Evolutionary conservation across 2,329 filamentous ascomycete species (phyloP).

Genomic region (Aspergillus neoniger): DNA sequence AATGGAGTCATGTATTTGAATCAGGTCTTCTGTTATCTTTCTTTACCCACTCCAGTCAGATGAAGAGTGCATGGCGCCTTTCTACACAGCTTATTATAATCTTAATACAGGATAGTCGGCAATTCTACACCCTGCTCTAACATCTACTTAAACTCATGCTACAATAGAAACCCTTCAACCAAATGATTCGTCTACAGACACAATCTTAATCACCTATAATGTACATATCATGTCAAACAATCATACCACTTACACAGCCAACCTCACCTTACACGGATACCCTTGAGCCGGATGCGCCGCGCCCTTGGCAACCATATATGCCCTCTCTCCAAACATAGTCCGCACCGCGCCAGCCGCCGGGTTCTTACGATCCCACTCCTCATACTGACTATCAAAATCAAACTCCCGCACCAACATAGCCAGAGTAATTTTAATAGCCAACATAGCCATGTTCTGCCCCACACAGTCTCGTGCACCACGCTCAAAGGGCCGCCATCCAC

Average conservation of each 20-base stretch:
- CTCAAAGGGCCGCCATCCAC: slow-evolving; percentile 54
- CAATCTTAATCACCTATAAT: too few relatives aligned
- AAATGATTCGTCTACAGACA: too few relatives aligned
- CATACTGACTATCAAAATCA: slow-evolving; percentile 10
- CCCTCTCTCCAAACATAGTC: neutral
- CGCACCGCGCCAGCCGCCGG: neutral
- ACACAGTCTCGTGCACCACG: slow-evolving; percentile 52
- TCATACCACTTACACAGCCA: neutral
- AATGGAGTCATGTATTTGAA: too few relatives aligned
- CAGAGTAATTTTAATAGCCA: slow-evolving; percentile 40
- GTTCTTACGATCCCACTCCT: neutral
- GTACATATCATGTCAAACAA: too few relatives aligned
- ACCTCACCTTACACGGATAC: neutral
- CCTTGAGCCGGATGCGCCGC: slow-evolving; percentile 1
- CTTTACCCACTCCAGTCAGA: too few relatives aligned
- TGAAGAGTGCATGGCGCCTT: too few relatives aligned
- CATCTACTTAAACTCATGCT: too few relatives aligned
- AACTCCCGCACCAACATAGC: slow-evolving; percentile 27
- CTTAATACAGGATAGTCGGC: too few relatives aligned
- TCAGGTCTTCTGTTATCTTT: too few relatives aligned
- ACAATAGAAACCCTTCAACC: too few relatives aligned
- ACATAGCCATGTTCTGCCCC: slow-evolving; percentile 51
- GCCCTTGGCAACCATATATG: neutral
- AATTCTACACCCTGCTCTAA: too few relatives aligned
- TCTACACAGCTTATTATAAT: too few relatives aligned